phyloP scores from a whole-genome alignment of 768 basidiomycete species.

The Boletus reticuloceps region DNA sequence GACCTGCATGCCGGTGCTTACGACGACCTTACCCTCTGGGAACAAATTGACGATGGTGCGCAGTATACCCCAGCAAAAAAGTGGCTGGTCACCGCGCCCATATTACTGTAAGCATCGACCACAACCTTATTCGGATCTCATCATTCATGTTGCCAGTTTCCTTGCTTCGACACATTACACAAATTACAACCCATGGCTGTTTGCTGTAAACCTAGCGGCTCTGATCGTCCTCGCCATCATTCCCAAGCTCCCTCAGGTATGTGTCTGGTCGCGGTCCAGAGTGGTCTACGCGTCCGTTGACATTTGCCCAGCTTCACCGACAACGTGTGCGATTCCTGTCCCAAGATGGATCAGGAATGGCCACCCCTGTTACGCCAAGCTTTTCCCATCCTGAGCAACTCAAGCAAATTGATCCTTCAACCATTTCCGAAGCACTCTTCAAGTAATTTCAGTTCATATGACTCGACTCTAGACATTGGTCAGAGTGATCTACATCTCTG shows the following conservation, averaged over 20 bases:
- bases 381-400: slow-evolving; percentile 51
- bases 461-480: slow-evolving; percentile 16
- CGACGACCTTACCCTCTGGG: slow-evolving; percentile 97
- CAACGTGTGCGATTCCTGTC: slow-evolving; percentile 79
- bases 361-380: slow-evolving; percentile 61
- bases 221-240: slow-evolving; percentile 76
- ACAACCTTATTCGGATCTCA: not conserved
- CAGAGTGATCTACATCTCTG: slow-evolving; percentile 11
- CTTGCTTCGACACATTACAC: slow-evolving; percentile 98
- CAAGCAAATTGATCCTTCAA: slow-evolving; percentile 27
- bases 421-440: slow-evolving; percentile 51
- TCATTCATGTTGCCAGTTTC: slow-evolving; percentile 54
- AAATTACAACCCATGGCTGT: slow-evolving; percentile 91
- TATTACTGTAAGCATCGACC: slow-evolving; percentile 66
- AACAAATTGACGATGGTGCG: slow-evolving; percentile 98
- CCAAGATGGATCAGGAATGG: slow-evolving; percentile 58
- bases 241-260: slow-evolving; percentile 93
- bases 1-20: slow-evolving; percentile 90
- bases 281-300: slow-evolving; percentile 12
- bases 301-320: slow-evolving; percentile 62
- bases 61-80: slow-evolving; percentile 99
- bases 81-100: slow-evolving; percentile 89
- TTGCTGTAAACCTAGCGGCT: slow-evolving; percentile 85
- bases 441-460: slow-evolving; percentile 10
- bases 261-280: slow-evolving; percentile 16